Evolutionary conservation across 2,329 filamentous ascomycete genomes (phyloP).

Genomic region (Ophioceras dolichostomum): DNA sequence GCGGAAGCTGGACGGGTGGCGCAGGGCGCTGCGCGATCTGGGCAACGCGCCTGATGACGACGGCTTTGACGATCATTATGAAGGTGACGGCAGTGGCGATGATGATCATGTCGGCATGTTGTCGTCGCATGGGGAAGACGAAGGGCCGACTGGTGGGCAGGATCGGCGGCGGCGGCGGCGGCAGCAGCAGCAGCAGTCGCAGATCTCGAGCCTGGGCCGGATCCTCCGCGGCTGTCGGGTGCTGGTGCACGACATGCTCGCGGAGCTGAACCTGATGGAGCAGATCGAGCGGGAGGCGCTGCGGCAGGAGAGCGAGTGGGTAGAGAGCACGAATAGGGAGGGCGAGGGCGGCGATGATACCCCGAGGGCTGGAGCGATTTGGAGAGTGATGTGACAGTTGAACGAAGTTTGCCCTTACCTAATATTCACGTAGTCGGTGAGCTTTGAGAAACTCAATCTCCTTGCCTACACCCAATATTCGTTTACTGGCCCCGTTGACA

Average conservation of each 20-base stretch:
- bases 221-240: slow-evolving; percentile 34
- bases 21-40: slow-evolving; percentile 32
- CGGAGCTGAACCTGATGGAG: slow-evolving; percentile 50
- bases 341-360: slow-evolving; percentile 15
- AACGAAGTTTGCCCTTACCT: too few species aligned
- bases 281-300: slow-evolving; percentile 47
- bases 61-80: too few species aligned
- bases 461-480: too few species aligned
- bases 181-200: too few species aligned
- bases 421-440: too few species aligned
- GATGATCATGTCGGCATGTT: slow-evolving; percentile 1
- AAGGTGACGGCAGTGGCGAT: slow-evolving; percentile 5
- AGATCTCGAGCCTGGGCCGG: slow-evolving; percentile 30
- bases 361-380: slow-evolving; percentile 32
- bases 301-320: slow-evolving; percentile 44
- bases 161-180: slow-evolving; percentile 9
- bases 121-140: slow-evolving; percentile 2
- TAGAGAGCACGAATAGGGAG: slow-evolving; percentile 36
- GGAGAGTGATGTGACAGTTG: slow-evolving; percentile 25
- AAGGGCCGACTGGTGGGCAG: slow-evolving; percentile 8
- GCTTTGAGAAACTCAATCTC: too few species aligned
- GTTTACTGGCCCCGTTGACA: too few species aligned
- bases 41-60: slow-evolving; percentile 15
- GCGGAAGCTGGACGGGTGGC: slow-evolving; percentile 43
- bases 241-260: slow-evolving; percentile 46